A percentile compares a stretch with the other conserved stretches of the same genome.
phyloP scores from a whole-genome alignment of 306 rosid species.

The Trichosanthes truncata region DNA sequence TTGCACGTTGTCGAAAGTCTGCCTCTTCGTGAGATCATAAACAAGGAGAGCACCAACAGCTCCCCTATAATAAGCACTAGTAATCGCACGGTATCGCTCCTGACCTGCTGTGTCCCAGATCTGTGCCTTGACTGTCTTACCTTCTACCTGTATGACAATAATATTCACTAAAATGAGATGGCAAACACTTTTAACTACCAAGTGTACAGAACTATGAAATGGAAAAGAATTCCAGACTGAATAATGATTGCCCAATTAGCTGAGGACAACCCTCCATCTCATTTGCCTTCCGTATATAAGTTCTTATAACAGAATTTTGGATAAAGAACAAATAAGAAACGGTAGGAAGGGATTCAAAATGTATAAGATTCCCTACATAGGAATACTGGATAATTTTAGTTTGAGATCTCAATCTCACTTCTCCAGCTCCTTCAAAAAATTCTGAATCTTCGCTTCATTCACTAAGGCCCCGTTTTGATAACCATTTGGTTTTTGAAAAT shows the following conservation, averaged over 20 bases:
- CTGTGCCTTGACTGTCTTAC: constrained; percentile 96
- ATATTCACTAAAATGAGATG: not conserved
- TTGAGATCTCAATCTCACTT: not conserved
- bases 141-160: constrained; percentile 57
- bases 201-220: not conserved
- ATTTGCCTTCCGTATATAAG: not conserved
- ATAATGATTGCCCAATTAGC: not conserved
- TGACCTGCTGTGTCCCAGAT: constrained; percentile 99
- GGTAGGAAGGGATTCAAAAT: not conserved
- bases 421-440: not conserved
- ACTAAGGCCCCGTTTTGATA: not conserved
- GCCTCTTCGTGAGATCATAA: constrained; percentile 89
- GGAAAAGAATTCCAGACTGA: not conserved
- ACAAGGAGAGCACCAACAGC: constrained; percentile 97
- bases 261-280: not conserved
- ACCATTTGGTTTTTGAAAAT: too few species aligned
- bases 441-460: not conserved
- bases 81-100: constrained; percentile 97
- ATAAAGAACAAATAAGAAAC: not conserved
- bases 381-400: not conserved
- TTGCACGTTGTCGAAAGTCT: constrained; percentile 84
- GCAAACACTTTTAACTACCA: not conserved
- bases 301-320: not conserved
- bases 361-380: not conserved
- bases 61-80: constrained; percentile 97